Evolutionary conservation across 345 rosid species (phyloP).

Genomic region (Eucalyptus cladocalyx): DNA sequence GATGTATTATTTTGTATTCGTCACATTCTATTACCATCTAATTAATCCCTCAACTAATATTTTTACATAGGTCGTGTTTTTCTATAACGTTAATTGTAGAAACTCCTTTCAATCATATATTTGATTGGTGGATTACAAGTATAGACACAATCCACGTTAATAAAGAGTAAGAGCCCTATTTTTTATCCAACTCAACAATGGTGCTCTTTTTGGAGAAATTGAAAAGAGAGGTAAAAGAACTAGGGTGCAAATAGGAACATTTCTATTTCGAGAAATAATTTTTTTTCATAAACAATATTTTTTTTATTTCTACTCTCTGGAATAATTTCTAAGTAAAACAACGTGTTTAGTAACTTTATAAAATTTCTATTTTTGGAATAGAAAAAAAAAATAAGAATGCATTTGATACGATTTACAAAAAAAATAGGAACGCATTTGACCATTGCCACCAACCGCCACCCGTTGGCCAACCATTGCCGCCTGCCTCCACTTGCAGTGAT

Average conservation of each 20-base stretch:
- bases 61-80: not conserved
- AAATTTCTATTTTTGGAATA: too few species aligned
- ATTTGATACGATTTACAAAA: fast-evolving
- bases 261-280: fast-evolving
- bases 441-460: fast-evolving
- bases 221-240: not conserved
- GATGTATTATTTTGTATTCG: not conserved
- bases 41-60: not conserved
- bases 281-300: fast-evolving
- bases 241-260: fast-evolving
- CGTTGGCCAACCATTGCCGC: fast-evolving
- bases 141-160: not conserved
- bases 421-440: fast-evolving
- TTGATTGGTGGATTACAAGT: not conserved
- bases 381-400: fast-evolving
- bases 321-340: too few species aligned
- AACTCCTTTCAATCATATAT: not conserved
- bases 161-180: not conserved
- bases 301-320: fast-evolving
- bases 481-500: fast-evolving
- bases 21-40: not conserved
- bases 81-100: not conserved
- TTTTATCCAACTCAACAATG: not conserved
- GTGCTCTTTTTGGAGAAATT: not conserved
- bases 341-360: too few species aligned